Evolutionary conservation across 768 basidiomycete genomes (phyloP), one percentile per base, ranked within the genome.

Genomic region (Strobilomyces dryophilus): DNA sequence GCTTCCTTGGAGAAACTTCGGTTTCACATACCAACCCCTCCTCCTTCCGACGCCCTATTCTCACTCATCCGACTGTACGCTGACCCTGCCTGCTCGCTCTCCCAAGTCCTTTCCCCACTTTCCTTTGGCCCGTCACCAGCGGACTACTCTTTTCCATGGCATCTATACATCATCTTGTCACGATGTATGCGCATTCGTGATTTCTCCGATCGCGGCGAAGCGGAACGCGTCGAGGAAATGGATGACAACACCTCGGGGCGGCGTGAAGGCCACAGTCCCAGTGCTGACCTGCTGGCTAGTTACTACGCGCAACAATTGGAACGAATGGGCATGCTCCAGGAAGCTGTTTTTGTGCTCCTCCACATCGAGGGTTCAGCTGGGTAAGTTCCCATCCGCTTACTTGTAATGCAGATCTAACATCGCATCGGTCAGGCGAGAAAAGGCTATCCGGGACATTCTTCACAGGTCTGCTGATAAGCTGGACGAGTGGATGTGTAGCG

Each of bases 131-230:
- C 87, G 2, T 86, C 83, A 7, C 86, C 87, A 0, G 69, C 83
- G n/a, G 93, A 95, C 66, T 85, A 83, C 66, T 82, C 92, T 20
- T 73, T 97, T 51, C 79, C 89, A 8, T 99, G 95, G 95, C 93
- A 98, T 70, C 64, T 98, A 32, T 98, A 95, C 67, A 81, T 93
- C 50, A 74, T 98, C 32, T 74, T 98, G 44, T 88, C 93, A 15
- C 80, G 87, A 24, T 89, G 87, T 54, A 83, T 97, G 73, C 78
- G 86, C 26, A 72, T 88, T 35, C 81, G 94, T 20, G 95, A 98
- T 66, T 89, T 95, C 59, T 81, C 83, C n/a, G 95, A 98, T 66
- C 81, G 94, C 10, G 79, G 76, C 34, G 77, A 80, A 18, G 69
- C 76, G 4, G 74, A 73, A 26, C 57, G 67, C 56, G 55, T 71